A percentile compares a stretch with the other conserved stretches of the same genome.
Conservation (phyloP, 1,284 basidiomycete species). For the Ganoderma lingzhi region DNA sequence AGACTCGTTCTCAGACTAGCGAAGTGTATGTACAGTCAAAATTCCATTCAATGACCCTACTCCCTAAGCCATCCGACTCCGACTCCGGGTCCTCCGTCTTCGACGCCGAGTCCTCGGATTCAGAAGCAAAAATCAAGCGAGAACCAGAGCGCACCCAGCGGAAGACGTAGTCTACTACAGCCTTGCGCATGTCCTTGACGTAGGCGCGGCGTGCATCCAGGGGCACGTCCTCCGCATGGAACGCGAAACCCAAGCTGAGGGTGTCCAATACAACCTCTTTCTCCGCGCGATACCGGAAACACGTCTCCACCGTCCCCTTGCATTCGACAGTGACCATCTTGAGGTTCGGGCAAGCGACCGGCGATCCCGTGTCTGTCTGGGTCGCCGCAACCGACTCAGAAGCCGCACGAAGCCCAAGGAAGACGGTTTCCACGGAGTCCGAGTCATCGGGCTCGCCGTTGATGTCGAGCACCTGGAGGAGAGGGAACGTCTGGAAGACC, state of each 20-base stretch:
- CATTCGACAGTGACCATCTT: background rate
- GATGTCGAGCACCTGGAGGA: background rate
- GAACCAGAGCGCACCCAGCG: background rate
- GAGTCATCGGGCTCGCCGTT: background rate
- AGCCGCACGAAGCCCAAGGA: conserved; percentile 2
- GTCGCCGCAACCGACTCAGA: background rate
- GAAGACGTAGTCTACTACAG: background rate
- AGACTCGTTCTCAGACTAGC: background rate
- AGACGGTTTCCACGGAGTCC: background rate
- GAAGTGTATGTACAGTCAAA: background rate
- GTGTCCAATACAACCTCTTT: background rate
- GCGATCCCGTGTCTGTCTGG: background rate
- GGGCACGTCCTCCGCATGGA: background rate
- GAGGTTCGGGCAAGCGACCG: background rate
- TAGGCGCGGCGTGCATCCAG: background rate
- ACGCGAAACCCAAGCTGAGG: background rate
- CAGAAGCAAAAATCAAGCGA: background rate
- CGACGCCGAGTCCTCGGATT: background rate
- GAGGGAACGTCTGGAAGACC: conserved; percentile 1
- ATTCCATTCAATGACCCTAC: background rate
- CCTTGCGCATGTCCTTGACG: background rate
- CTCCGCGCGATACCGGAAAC: conserved; percentile 5
- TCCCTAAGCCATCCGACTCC: background rate
- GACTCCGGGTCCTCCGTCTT: background rate
- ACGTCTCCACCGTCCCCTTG: background rate